Base-by-base conservation (phyloP, 768 basidiomycete species). In the Xanthoconium stramineum region DNA sequence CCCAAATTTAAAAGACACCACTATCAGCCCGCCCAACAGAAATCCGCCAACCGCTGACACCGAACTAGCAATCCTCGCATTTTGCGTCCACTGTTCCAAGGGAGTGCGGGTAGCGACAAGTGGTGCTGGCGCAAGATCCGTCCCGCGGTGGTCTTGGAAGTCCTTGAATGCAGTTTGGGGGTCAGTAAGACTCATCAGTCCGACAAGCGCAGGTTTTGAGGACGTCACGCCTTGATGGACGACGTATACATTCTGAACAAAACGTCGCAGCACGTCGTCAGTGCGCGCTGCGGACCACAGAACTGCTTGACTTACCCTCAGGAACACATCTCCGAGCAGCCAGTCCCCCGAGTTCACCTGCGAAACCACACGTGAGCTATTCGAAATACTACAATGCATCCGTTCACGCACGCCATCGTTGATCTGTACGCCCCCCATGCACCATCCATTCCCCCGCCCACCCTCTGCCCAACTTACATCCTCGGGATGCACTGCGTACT, bases 291-390 rank as follows among this genome's bases (percentile, higher is more conserved):
- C 13, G 46, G 7, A 17, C n/a, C 17, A 33, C 19, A 29, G n/a
- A 17, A 13, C 24, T 4, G 33, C 24, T 1, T 24, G 29, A 70
- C 75, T 53, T 55, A 80, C 83, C 60, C 83, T 74, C 53, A 85
- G 72, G 54, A 83, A 84, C 17, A 76, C 72, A 51, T 82, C 82
- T n/a, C 83, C 83, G 19, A 84, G 72, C 6, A 86, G 71, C 82
- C 83, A 86, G 67, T 85, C 84, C 6, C 78, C 81, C 13, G 80
- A 79, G 59, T 75, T 72, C n/a, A 81, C 72, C 78, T 80, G 57
- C 29, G 15, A 36, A 29, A 32, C 5, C 38, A 24, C 13, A 35
- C 20, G 24, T 68, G 17, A 60, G 61, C 45, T 42, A n/a, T 20
- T 32, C 32, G 13, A 15, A 40, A 33, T 15, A 28, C 1, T 0